Base-by-base conservation (phyloP, 805 yeast genomes). In the Priceomyces medius region DNA sequence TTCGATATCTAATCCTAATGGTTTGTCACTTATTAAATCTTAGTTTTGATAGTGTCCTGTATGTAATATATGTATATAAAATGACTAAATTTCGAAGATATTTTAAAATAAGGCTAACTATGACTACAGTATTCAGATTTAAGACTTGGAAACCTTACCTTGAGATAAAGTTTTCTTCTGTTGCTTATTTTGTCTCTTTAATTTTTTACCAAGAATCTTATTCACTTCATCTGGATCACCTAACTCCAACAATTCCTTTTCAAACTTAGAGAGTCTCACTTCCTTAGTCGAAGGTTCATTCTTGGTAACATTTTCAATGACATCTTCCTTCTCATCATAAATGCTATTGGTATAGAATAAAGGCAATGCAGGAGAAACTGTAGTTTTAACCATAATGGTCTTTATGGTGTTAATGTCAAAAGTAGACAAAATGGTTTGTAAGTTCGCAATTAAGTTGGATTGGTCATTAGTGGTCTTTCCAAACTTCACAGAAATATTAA, bases 331-430 rank as follows among this genome's bases (percentile, higher is more conserved):
- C 18, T 77, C 81, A 27, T 58, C 53, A 56, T 63, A 75, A 38
- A 83, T 58, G 48, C 71, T 73, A 21, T 84, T 83, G 35, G 84
- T 71, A 56, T 82, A 79, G 64, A 72, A 93, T 45, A 93, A 71
- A 34, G 99, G 98, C 53, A 93, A 70, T 7, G 90, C 78, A 16
- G 97, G 96, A 16, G 96, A 87, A 31, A 65, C 62, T 43, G 72
- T 67, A 9, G 91, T 74, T 68, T 88, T 88, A 46, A 86, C 59
- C 55, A 76, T 79, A 24, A 83, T 67, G 28, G 77, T 77, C 64
- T 80, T 84, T 58, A 79, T 74, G 31, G 63, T 63, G 27, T 65
- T 66, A 18, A 56, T 53, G 16, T 66, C 55, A 47, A 88, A 74
- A 39, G 69, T 63, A 19, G 66, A 60, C 27, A 79, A 62, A 10